phyloP scores from a whole-genome alignment of 2,329 filamentous ascomycete genomes.

The Periconia sp. region DNA sequence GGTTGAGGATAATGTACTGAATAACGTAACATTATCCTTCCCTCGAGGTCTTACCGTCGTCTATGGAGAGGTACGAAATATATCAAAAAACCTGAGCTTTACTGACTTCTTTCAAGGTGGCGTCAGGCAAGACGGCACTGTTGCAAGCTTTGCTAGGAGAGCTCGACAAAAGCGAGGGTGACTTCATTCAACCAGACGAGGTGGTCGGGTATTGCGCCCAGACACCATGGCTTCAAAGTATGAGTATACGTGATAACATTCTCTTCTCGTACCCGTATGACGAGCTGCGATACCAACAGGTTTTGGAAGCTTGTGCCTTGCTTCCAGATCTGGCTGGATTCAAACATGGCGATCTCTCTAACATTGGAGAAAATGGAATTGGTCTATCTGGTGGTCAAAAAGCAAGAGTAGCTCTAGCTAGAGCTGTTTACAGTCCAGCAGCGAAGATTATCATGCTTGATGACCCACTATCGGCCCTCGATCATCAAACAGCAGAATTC shows the following conservation, averaged over 20 bases:
- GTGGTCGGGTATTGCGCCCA: conserved; percentile 67
- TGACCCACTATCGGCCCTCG: conserved; percentile 62
- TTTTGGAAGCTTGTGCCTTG: conserved; percentile 66
- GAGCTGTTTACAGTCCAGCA: conserved; percentile 58
- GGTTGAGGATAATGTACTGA: conserved; percentile 57
- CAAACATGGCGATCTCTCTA: conserved; percentile 64
- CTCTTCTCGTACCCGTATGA: conserved; percentile 69
- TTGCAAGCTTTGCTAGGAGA: conserved; percentile 63
- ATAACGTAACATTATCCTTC: conserved; percentile 57
- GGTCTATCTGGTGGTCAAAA: conserved; percentile 64
- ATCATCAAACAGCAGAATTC: conserved; percentile 65
- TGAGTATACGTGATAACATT: conserved; percentile 70
- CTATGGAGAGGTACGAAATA: conserved; percentile 51
- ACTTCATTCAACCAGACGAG: conserved; percentile 56
- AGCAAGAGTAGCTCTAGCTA: conserved; percentile 61
- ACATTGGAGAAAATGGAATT: conserved; percentile 64
- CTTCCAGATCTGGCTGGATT: conserved; percentile 64
- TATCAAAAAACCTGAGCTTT: too few species aligned
- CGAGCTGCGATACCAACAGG: conserved; percentile 66
- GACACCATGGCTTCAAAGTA: conserved; percentile 68
- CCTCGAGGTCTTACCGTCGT: conserved; percentile 61
- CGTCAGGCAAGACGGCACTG: conserved; percentile 64
- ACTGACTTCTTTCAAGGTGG: conserved; percentile 43
- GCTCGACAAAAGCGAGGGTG: conserved; percentile 55
- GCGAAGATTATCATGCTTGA: conserved; percentile 59